These are phyloP conservation scores for Pleoardoris graminearum DNA, from an alignment of 2,329 filamentous ascomycete species.

Conservation along the genomic window DNA sequence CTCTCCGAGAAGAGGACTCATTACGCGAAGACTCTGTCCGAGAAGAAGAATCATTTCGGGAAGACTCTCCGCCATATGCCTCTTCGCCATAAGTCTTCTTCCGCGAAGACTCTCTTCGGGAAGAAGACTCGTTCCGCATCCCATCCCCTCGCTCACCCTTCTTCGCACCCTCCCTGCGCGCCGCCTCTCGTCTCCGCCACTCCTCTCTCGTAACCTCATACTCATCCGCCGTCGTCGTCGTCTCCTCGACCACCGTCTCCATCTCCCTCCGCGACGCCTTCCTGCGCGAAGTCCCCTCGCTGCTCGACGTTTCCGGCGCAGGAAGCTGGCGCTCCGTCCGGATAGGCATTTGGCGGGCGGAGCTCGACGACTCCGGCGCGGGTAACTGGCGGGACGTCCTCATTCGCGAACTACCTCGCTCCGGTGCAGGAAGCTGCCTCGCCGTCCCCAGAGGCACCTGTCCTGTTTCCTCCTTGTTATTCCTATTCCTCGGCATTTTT, in stretches of 20 bases:
- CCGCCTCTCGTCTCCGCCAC: too few species aligned
- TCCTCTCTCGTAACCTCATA: too few species aligned
- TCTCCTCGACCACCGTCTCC: too few species aligned
- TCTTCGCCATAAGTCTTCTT: neutral
- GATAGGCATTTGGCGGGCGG: neutral
- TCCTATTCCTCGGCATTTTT: too few species aligned
- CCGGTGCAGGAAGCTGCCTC: neutral
- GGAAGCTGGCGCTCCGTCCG: neutral
- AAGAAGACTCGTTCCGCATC: neutral
- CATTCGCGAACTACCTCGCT: neutral
- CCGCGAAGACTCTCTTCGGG: neutral
- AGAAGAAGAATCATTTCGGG: neutral
- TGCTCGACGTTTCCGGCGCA: neutral
- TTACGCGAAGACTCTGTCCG: neutral
- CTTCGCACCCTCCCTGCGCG: too few species aligned
- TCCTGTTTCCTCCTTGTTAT: too few species aligned
- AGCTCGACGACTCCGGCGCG: neutral
- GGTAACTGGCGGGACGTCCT: neutral
- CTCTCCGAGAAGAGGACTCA: neutral
- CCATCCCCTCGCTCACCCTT: too few species aligned
- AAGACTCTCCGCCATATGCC: neutral
- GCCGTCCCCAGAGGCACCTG: neutral
- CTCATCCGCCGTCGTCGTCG: too few species aligned
- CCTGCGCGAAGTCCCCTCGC: neutral
- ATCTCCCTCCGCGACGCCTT: neutral